phyloP scores from a whole-genome alignment of 345 rosid genomes.

The Eucalyptus sp. region DNA sequence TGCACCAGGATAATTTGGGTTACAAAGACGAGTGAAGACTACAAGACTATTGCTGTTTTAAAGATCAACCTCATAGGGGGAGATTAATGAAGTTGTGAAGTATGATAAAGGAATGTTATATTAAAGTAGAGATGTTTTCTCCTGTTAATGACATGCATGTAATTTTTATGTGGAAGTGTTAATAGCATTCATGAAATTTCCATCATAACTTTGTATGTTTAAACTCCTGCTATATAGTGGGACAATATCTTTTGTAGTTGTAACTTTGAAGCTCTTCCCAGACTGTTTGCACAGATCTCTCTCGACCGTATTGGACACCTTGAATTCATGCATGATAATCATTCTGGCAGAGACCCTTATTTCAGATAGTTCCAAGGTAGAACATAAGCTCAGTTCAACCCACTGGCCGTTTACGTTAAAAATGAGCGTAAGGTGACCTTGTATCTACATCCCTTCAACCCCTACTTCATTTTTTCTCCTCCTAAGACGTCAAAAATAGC shows the following conservation, averaged over 20 bases:
- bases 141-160: background rate
- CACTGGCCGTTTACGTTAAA: background rate
- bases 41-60: background rate
- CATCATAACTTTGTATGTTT: background rate
- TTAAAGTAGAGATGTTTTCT: background rate
- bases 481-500: background rate
- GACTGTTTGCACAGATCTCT: background rate
- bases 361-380: background rate
- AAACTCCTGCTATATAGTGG: fast-evolving
- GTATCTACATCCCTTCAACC: background rate
- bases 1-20: background rate
- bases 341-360: background rate
- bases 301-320: background rate
- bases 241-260: background rate
- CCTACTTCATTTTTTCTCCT: background rate
- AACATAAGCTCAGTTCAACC: background rate
- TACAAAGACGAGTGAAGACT: background rate
- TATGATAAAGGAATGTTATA: background rate
- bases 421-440: background rate
- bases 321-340: background rate
- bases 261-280: background rate
- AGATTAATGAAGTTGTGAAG: background rate
- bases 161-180: too few species aligned
- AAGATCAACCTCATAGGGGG: background rate
- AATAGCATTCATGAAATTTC: too few species aligned